A percentile compares a stretch with the other conserved stretches of the same genome.
Evolutionary conservation across 2,329 filamentous ascomycete species (phyloP).

Genomic region (Plenodomus lindquistii): DNA sequence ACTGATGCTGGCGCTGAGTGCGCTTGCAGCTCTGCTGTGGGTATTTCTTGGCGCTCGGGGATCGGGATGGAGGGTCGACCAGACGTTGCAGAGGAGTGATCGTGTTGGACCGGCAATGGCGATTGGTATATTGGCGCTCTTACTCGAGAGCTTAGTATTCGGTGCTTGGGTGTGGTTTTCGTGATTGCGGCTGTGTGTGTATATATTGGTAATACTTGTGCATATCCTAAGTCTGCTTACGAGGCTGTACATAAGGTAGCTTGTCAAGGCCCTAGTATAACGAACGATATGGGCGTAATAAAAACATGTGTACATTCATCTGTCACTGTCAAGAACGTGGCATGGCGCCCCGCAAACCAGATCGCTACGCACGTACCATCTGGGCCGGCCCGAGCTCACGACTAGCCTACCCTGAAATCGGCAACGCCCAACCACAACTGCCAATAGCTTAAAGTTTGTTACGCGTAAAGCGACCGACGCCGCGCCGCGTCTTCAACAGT

Average conservation of each 20-base stretch:
- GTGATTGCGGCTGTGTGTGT: background rate
- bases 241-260: background rate
- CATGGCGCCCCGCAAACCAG: too few relatives aligned
- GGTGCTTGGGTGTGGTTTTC: slow-evolving; percentile 15
- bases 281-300: too few relatives aligned
- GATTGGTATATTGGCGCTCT: slow-evolving; percentile 20
- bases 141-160: slow-evolving; percentile 20
- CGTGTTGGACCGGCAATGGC: slow-evolving; percentile 24
- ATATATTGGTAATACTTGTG: background rate
- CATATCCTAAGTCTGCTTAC: background rate
- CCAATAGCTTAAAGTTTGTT: background rate
- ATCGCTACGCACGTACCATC: too few relatives aligned
- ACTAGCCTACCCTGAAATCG: too few relatives aligned
- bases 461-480: background rate
- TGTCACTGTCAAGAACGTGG: too few relatives aligned
- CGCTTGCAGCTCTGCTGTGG: slow-evolving; percentile 25
- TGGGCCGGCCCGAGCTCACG: too few relatives aligned
- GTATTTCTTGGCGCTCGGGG: slow-evolving; percentile 22
- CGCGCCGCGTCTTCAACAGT: background rate
- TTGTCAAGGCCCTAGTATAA: background rate
- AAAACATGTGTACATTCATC: too few relatives aligned
- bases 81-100: slow-evolving; percentile 11
- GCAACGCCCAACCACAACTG: background rate
- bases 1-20: slow-evolving; percentile 17
- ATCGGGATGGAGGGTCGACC: slow-evolving; percentile 8